Evolutionary conservation across 2,329 filamentous ascomycete species (phyloP).

Genomic region (Fusarium multiceps): DNA sequence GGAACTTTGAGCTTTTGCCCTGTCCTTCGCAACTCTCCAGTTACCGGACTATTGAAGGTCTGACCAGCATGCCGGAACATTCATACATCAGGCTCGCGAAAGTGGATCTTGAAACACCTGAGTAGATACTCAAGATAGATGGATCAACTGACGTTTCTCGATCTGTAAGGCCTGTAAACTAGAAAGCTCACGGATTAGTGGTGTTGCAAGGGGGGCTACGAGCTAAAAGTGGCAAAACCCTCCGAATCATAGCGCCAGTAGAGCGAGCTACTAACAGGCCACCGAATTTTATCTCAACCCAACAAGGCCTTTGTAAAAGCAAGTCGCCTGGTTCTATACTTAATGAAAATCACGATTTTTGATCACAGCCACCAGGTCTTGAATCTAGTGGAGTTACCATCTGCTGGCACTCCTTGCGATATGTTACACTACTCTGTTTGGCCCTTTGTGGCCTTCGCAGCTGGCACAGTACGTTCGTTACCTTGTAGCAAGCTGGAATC

Average conservation of each 20-base stretch:
- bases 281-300: fast-evolving
- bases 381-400: too few species aligned
- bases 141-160: not conserved
- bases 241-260: not conserved
- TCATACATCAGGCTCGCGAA: not conserved
- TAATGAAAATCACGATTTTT: not conserved
- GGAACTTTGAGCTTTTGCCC: not conserved
- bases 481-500: fast-evolving
- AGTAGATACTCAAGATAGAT: not conserved
- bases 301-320: not conserved
- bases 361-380: too few species aligned
- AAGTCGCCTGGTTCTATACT: not conserved
- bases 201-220: too few species aligned
- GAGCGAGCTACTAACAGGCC: not conserved
- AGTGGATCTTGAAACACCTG: not conserved
- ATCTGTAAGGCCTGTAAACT: too few species aligned
- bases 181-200: not conserved
- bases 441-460: not conserved
- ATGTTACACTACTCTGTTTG: not conserved
- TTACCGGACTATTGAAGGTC: not conserved
- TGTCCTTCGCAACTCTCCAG: not conserved
- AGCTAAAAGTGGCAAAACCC: not conserved
- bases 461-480: not conserved
- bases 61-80: not conserved
- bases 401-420: fast-evolving